phyloP scores from a whole-genome alignment of 768 basidiomycete species.

The Suillus subluteus region DNA sequence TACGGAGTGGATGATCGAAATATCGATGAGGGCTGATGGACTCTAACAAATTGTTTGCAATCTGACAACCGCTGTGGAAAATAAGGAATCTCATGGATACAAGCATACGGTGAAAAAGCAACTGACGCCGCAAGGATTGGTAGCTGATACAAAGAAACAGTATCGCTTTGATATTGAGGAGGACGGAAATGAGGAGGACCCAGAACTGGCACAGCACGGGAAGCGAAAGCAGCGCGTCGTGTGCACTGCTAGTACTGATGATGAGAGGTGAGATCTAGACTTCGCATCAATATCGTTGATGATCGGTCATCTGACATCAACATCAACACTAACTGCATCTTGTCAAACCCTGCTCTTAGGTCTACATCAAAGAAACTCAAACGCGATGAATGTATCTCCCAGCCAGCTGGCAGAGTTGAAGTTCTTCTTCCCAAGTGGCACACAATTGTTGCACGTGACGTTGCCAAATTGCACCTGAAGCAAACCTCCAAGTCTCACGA shows the following conservation, averaged over 20 bases:
- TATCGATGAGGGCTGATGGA: neutral
- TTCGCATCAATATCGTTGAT: neutral
- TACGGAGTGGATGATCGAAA: neutral
- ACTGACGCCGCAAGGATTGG: neutral
- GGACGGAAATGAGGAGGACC: neutral
- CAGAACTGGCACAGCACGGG: neutral
- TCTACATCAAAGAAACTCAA: neutral
- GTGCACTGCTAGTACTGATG: neutral
- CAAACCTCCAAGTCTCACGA: neutral
- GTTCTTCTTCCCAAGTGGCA: neutral
- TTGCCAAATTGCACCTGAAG: neutral
- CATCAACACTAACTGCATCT: neutral
- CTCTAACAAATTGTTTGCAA: neutral
- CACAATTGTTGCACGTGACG: neutral
- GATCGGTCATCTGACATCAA: neutral
- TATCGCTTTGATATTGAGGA: neutral
- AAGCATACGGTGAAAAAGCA: neutral
- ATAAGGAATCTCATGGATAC: neutral
- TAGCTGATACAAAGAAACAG: neutral
- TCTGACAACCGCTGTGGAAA: neutral
- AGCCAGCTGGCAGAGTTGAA: neutral
- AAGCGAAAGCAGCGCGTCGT: neutral
- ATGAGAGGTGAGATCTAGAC: neutral
- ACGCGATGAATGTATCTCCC: neutral
- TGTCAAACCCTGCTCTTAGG: neutral